These are phyloP conservation scores for Cadophora gregata DNA, from an alignment of 2,329 filamentous ascomycete species.

Conservation along the genomic window DNA sequence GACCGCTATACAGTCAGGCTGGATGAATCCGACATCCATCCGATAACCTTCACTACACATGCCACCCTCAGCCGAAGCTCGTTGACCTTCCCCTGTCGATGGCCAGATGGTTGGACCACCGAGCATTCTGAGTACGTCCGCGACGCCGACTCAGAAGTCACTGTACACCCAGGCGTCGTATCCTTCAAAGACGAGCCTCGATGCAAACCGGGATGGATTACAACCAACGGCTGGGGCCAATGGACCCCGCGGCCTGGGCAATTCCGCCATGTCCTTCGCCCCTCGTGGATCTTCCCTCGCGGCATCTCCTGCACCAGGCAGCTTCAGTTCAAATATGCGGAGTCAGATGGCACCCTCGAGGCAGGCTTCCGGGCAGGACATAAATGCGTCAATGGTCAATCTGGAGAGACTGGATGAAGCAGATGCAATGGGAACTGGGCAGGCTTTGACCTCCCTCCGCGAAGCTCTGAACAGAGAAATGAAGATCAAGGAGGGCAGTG, in stretches of 20 bases:
- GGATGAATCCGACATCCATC: constrained; percentile 35
- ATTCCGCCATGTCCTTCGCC: constrained; percentile 65
- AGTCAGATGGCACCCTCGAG: constrained; percentile 69
- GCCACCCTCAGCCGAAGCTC: constrained; percentile 36
- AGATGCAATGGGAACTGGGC: constrained; percentile 66
- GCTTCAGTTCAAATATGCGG: constrained; percentile 88
- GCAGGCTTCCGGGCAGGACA: constrained; percentile 63
- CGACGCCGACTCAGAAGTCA: constrained; percentile 60
- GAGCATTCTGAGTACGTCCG: constrained; percentile 59
- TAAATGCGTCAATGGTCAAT: constrained; percentile 54
- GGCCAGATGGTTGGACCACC: constrained; percentile 47
- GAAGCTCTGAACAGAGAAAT: constrained; percentile 92
- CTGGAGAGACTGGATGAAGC: constrained; percentile 69
- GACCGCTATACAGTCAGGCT: constrained; percentile 19
- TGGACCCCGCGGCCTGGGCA: constrained; percentile 56
- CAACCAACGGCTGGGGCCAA: constrained; percentile 53
- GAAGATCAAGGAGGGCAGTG: constrained; percentile 97
- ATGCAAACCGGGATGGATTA: constrained; percentile 61
- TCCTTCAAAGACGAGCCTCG: constrained; percentile 48
- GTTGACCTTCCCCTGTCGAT: constrained; percentile 41
- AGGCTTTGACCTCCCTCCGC: constrained; percentile 75
- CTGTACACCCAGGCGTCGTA: constrained; percentile 52
- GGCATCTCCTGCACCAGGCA: constrained; percentile 75
- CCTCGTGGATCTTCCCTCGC: constrained; percentile 74
- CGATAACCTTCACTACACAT: constrained; percentile 38